Conservation (phyloP, 2,329 filamentous ascomycete species). For the Epichloe amarillans region DNA sequence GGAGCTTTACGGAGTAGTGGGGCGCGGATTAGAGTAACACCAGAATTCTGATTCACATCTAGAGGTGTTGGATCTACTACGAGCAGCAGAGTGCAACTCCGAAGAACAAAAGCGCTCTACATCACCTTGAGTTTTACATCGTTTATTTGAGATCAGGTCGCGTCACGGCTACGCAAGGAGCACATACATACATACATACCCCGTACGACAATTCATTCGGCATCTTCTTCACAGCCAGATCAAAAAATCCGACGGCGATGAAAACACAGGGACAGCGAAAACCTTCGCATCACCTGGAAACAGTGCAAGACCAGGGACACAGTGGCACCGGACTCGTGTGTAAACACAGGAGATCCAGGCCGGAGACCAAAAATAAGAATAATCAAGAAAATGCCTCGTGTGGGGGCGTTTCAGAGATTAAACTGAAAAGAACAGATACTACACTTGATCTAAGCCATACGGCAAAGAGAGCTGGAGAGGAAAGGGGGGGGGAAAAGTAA, state of each 20-base stretch:
- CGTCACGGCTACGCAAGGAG: too few species aligned
- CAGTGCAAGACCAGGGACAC: slow-evolving; percentile 31
- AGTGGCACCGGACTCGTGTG: slow-evolving; percentile 20
- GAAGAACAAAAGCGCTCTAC: not conserved
- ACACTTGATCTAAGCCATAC: slow-evolving; percentile 79
- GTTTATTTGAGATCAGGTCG: too few species aligned
- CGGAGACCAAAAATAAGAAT: slow-evolving; percentile 47
- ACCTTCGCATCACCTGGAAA: slow-evolving; percentile 26
- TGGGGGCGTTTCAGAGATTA: slow-evolving; percentile 81
- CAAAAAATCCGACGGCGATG: slow-evolving; percentile 16
- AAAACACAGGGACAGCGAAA: slow-evolving; percentile 15
- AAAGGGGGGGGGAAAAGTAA: slow-evolving; percentile 12
- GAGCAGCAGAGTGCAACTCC: not conserved
- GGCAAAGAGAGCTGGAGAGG: slow-evolving; percentile 29
- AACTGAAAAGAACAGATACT: slow-evolving; percentile 96
- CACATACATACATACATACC: too few species aligned
- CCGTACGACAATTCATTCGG: too few species aligned
- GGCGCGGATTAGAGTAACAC: not conserved
- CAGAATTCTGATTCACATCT: too few species aligned
- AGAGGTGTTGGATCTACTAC: not conserved
- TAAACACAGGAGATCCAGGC: slow-evolving; percentile 23
- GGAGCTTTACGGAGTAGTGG: not conserved
- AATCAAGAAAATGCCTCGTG: slow-evolving; percentile 53
- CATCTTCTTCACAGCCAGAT: slow-evolving; percentile 16
- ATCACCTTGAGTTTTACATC: too few species aligned